Evolutionary conservation across 148 eudicot species (phyloP).

Genomic region (Rhododendron ovatum): DNA sequence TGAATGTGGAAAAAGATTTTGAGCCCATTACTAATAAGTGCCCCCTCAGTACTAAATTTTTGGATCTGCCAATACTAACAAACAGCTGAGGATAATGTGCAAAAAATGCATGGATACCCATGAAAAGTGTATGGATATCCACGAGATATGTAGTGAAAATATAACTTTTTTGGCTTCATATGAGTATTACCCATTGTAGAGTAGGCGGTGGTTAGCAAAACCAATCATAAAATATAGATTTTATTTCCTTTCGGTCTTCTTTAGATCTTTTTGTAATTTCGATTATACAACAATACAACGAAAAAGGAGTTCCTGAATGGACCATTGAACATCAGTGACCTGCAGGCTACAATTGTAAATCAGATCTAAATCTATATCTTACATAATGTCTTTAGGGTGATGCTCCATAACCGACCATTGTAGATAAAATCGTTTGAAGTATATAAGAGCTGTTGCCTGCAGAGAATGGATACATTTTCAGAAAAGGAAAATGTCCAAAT

Average conservation of each 20-base stretch:
- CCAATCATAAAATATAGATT: not conserved
- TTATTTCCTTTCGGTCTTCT: not conserved
- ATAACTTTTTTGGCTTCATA: not conserved
- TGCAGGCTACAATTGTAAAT: not conserved
- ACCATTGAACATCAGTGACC: not conserved
- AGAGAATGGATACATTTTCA: constrained; percentile 15
- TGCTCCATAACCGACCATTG: constrained; percentile 98
- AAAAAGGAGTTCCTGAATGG: not conserved
- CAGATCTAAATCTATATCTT: constrained; percentile 23
- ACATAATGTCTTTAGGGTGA: constrained; percentile 93
- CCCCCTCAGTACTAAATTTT: too few species aligned
- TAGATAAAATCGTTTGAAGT: constrained; percentile 91
- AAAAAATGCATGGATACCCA: not conserved
- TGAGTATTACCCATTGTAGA: not conserved
- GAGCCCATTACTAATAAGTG: too few species aligned
- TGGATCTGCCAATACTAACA: too few species aligned
- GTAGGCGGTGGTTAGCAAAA: not conserved
- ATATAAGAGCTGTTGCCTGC: constrained; percentile 93
- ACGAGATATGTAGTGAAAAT: not conserved
- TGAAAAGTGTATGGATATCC: not conserved
- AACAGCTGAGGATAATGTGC: not conserved
- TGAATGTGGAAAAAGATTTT: too few species aligned
- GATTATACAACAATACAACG: not conserved
- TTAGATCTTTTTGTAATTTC: not conserved
- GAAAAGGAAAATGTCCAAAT: not conserved